Evolutionary conservation across 2,329 filamentous ascomycete species (phyloP).

Genomic region (Fusarium sp.): DNA sequence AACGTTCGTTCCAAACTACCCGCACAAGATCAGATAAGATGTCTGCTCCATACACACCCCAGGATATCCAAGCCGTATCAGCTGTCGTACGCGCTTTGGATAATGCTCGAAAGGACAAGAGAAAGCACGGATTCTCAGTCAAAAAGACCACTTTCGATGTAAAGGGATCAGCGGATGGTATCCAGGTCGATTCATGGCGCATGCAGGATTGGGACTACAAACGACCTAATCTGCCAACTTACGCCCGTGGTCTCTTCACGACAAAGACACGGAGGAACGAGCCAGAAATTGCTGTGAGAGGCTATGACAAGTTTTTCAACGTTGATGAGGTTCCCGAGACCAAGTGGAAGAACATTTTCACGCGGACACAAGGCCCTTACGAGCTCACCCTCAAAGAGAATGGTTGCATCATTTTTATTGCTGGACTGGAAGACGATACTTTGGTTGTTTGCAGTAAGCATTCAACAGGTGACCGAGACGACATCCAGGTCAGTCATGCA

Average conservation of each 20-base stretch:
- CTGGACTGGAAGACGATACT: constrained; percentile 88
- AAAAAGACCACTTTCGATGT: constrained; percentile 85
- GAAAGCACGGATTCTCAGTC: constrained; percentile 73
- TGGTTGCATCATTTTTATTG: constrained; percentile 98
- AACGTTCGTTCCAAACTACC: not conserved
- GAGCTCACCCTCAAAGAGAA: constrained; percentile 98
- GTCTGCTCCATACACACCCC: constrained; percentile 70
- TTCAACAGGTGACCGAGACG: constrained; percentile 84
- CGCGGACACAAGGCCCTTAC: constrained; percentile 85
- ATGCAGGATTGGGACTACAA: constrained; percentile 98
- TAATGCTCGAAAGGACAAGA: constrained; percentile 63
- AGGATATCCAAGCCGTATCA: constrained; percentile 76
- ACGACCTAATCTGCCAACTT: constrained; percentile 83
- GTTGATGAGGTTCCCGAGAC: constrained; percentile 84
- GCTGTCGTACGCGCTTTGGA: constrained; percentile 75
- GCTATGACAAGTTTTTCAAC: constrained; percentile 99
- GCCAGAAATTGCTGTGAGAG: constrained; percentile 84
- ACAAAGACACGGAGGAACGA: constrained; percentile 72
- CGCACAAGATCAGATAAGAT: constrained; percentile 32
- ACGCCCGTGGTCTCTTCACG: constrained; percentile 95
- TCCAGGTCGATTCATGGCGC: constrained; percentile 89
- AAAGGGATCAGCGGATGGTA: constrained; percentile 68
- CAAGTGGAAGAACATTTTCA: constrained; percentile 82
- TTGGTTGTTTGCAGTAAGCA: constrained; percentile 99
- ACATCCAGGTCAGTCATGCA: constrained; percentile 82